phyloP scores from a whole-genome alignment of 257 asterid genomes.

The Sherardia arvensis region DNA sequence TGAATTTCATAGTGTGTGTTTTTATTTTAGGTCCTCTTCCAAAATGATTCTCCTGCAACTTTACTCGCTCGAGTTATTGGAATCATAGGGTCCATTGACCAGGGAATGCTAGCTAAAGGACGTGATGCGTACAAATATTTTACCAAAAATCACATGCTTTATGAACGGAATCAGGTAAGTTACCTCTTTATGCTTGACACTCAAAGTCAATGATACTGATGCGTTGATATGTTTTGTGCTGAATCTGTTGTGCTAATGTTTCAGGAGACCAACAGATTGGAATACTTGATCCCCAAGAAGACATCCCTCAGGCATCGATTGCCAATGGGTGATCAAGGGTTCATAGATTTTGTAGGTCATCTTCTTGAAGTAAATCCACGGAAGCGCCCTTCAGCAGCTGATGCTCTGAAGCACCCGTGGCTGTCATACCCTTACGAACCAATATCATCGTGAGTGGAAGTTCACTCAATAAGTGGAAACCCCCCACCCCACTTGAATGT shows the following conservation, averaged over 20 bases:
- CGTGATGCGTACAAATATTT: constrained; percentile 78
- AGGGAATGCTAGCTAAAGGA: constrained; percentile 84
- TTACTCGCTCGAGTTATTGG: constrained; percentile 95
- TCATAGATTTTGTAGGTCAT: constrained; percentile 76
- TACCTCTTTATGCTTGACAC: background rate
- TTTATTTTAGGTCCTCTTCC: constrained; percentile 80
- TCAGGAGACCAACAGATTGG: constrained; percentile 83
- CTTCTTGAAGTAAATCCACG: constrained; percentile 79
- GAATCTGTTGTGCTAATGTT: background rate
- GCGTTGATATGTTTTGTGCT: background rate
- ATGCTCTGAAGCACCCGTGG: constrained; percentile 96
- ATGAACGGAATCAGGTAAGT: constrained; percentile 85
- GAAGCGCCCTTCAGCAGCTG: constrained; percentile 83
- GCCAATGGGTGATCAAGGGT: constrained; percentile 99
- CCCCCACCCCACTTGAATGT: background rate
- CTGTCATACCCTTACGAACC: constrained; percentile 94
- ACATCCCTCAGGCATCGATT: constrained; percentile 85
- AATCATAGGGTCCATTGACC: constrained; percentile 70
- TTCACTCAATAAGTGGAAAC: constrained; percentile 8
- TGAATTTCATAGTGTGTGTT: background rate
- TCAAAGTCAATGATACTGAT: background rate
- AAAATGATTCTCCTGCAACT: constrained; percentile 97
- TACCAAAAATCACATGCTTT: constrained; percentile 91
- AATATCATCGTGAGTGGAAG: constrained; percentile 56
- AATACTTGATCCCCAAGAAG: constrained; percentile 88